Evolutionary conservation across 2,329 filamentous ascomycete genomes (phyloP), one percentile per base, ranked within the genome.

Genomic region (Beauveria australis): DNA sequence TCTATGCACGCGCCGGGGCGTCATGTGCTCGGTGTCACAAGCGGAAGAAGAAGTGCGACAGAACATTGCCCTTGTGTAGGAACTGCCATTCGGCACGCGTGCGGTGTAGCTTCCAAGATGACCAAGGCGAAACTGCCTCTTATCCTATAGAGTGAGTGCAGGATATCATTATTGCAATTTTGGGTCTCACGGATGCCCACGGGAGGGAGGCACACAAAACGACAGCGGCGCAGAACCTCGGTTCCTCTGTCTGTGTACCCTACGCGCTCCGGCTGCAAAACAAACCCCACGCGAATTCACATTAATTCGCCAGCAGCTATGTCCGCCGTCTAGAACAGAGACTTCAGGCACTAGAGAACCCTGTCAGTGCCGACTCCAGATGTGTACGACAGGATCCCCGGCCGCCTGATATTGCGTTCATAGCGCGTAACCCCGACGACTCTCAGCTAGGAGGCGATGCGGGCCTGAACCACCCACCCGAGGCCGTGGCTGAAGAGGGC

Each of bases 31-130:
- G 76, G 14, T 78, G 76, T 59, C 73, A 77, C 63, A 71, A 70
- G 49, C 66, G 75, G 24, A 78, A 78, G 65, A 78, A 78, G 68
- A 70, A 72, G 52, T 78, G 76, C 61, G 75, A 78, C 64, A 68
- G 73, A 12, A 62, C 59, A 1, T 62, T 78, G 22, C 75, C 76
- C 1, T 65, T 69, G 40, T 78, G 76, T 61, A 67, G 71, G 8
- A 75, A 75, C 47, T 78, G 76, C 63, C 65, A 65, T 16, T 64
- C 66, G 26, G 75, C 75, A 5, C 67, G 68, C 19, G 69, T 76
- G 2, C 59, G 66, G 5, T 78, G 75, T 65, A 78, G 76, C 64
- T 76, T 77, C 58, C 66, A 73, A 9, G 72, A 76, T 41, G 71
- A 75, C 61, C 68, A 74, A 49, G 62, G 69, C 19, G 72, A 75